phyloP scores from a whole-genome alignment of 345 rosid species.

The rapeseed (Brassica napus) region Da-Ae NC_063444.1:34071501-34072000 shows the following conservation, averaged over 20 bases:
- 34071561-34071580: neutral
- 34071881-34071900: slow-evolving; percentile 37
- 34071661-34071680: neutral
- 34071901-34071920: slow-evolving; percentile 20
- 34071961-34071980: slow-evolving; percentile 40
- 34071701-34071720: neutral
- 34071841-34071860: neutral
- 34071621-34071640: neutral
- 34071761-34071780: neutral
- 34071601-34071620: neutral
- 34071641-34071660: neutral
- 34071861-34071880: neutral
- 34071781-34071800: neutral
- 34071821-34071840: neutral
- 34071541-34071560: too few species aligned
- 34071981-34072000: slow-evolving; percentile 37
- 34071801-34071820: neutral
- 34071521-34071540: neutral
- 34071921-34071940: slow-evolving; percentile 18
- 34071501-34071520: neutral
- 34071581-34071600: neutral
- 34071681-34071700: neutral
- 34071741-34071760: neutral
- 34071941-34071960: slow-evolving; percentile 32
- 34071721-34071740: neutral